A percentile compares a stretch with the other conserved stretches of the same genome.
These are phyloP conservation scores for Leishmania braziliensis DNA, from an alignment of 208 protist genomes.

Conservation along the genomic window DNA sequence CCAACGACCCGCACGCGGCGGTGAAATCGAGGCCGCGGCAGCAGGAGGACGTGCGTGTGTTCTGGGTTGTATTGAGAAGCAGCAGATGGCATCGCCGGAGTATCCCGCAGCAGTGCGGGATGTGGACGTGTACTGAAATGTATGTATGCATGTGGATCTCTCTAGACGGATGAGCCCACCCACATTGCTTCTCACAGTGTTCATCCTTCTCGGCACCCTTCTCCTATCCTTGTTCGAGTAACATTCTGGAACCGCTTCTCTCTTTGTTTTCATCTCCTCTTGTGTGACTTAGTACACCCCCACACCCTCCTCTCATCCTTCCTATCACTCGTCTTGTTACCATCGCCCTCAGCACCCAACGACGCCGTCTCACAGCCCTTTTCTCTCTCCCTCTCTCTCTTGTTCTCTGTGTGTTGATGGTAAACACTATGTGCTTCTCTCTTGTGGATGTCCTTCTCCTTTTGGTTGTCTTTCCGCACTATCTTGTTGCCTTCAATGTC, in stretches of 20 bases:
- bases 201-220: not conserved
- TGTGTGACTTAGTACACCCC: not conserved
- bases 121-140: not conserved
- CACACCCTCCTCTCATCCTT: not conserved
- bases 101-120: not conserved
- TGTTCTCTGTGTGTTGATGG: no score
- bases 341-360: not conserved
- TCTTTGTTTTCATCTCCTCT: not conserved
- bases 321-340: not conserved
- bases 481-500: no score
- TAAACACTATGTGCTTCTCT: no score
- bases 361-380: not conserved
- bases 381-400: not conserved
- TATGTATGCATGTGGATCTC: not conserved
- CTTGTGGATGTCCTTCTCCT: no score
- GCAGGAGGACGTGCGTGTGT: not conserved
- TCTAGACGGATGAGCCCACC: not conserved
- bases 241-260: not conserved
- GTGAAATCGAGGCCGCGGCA: not conserved
- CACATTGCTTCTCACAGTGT: not conserved
- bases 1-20: not conserved
- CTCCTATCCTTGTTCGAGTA: not conserved
- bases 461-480: no score
- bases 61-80: not conserved
- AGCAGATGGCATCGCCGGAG: not conserved